Evolutionary conservation across 2,329 filamentous ascomycete species (phyloP), one percentile per base, ranked within the genome.

Genomic region (Pezicula neosporulosa): DNA sequence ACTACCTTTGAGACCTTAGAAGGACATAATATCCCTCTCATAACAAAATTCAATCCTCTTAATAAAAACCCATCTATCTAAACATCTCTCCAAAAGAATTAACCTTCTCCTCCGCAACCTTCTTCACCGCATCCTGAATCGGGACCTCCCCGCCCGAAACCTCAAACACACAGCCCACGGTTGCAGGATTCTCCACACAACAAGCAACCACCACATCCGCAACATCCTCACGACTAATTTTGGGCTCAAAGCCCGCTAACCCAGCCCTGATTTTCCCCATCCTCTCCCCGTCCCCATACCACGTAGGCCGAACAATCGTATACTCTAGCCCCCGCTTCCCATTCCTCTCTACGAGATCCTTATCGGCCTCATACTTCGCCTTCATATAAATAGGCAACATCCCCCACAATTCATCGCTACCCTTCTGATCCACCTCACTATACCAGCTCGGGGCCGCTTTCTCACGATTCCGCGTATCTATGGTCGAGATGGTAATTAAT

Each of bases 401-500:
- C 0, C 50, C 54, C 72, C 72, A 75, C 37, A 71, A 61, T 43
- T 64, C 60, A 10, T 69, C 62, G 48, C 68, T 71, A 37, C 63
- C 51, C 35, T 65, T 62, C 21, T 59, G 54, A 49, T 74, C 72
- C 21, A 57, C 63, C 3, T 73, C 68, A 21, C 66, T 62, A 55
- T 76, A 76, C 74, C 72, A 77, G 16, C 65, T 66, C 27, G 72
- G 75, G 33, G 64, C 63, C 3, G 68, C 66, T 60, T 57, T 65
- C 50, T 66, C 65, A 1, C 67, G 64, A 60, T 74, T 73, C 18
- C 76, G 62, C 18, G 75, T 66, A 54, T 76, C 70, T 1, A 76
- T 60, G 0, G 75, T 73, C 7, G 71, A 74, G 48, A 77, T 68
- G 46, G 72, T 69, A 50, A 78, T 63, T 53, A 74, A 74, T n/a